phyloP scores from a whole-genome alignment of 169 alveolate species.

The Fabrea salina region DNA sequence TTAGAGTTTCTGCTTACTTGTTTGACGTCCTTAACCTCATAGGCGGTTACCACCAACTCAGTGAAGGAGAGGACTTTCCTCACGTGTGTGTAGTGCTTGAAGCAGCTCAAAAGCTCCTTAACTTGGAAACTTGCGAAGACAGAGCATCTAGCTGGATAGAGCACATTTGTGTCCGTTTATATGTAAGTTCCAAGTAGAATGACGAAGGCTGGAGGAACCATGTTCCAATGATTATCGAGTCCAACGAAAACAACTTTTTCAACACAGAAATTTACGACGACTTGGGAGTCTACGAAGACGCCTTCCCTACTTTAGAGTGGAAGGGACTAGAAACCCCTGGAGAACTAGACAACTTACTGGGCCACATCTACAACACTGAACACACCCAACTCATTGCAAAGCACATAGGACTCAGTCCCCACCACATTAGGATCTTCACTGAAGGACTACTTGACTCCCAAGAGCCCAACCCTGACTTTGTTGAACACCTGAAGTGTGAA shows the following conservation, averaged over 20 bases:
- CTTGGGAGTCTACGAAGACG: background rate
- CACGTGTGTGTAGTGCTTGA: constrained; percentile 29
- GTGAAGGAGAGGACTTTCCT: constrained; percentile 32
- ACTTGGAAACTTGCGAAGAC: constrained; percentile 19
- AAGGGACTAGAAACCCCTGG: constrained; percentile 21
- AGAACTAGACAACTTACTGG: background rate
- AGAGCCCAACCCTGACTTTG: background rate
- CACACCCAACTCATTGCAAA: constrained; percentile 30
- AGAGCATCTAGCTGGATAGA: constrained; percentile 42
- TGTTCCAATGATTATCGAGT: constrained; percentile 55
- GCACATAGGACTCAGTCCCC: constrained; percentile 31
- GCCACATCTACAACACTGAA: constrained; percentile 35
- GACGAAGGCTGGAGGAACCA: constrained; percentile 48
- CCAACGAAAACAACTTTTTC: constrained; percentile 32
- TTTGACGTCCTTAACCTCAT: constrained; percentile 43
- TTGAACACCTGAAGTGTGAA: background rate
- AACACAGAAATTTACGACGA: constrained; percentile 44
- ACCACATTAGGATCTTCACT: background rate
- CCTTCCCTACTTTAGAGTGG: constrained; percentile 49
- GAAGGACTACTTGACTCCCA: background rate
- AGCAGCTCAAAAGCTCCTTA: constrained; percentile 25
- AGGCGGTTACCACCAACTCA: constrained; percentile 47
- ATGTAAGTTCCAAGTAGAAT: constrained; percentile 30
- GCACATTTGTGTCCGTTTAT: constrained; percentile 19
- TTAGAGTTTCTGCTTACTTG: constrained; percentile 39